Base-by-base conservation (phyloP, 805 yeast genomes). In the Candida ipomoeae region DNA sequence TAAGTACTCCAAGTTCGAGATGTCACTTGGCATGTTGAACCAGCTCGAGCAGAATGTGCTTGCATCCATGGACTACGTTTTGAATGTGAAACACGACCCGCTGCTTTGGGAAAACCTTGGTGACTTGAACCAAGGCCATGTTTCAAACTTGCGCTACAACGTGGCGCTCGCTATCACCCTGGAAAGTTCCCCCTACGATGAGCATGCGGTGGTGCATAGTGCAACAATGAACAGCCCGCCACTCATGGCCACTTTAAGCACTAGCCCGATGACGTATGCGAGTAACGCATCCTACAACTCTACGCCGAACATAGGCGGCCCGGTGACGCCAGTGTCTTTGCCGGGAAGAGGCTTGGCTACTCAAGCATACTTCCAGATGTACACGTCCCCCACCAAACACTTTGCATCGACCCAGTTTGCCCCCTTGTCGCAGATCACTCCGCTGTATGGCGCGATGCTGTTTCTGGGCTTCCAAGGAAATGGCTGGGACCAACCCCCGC, bases 31-130 rank as follows among this genome's bases (percentile, higher is more conserved):
- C 17, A 49, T 58, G 35, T 45, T 58, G 48, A 55, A 57, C 49
- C 62, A 57, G 42, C 58, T 58, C 42, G 62, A 58, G 40, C 48
- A 21, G 35, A 52, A 58, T 35, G 48, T 58, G 18, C 49, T 58
- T 20, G 53, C 53, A 13, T 53, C 55, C 10, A 31, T 58, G 49
- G 49, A 52, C 48, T 58, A 52, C 43, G 37, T 14, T 5, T 35
- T 58, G 40, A 46, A 38, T 20, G 45, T 54, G 10, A 45, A 45
- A 15, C 56, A 54, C 35, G 52, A 52, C 39, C 36, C 42, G 5
- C 33, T 36, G 33, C 46, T 56, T 21, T 57, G 61, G 61, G 34
- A 21, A 18, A n/a, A 6, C 6, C 49, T 54, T 21, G 42, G 34
- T 13, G 48, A 35, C 17, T 38, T 55, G 40, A 23, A 47, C 37